Base-by-base conservation (phyloP, 2,329 filamentous ascomycete genomes). In the Dactylella cylindrospora region DNA sequence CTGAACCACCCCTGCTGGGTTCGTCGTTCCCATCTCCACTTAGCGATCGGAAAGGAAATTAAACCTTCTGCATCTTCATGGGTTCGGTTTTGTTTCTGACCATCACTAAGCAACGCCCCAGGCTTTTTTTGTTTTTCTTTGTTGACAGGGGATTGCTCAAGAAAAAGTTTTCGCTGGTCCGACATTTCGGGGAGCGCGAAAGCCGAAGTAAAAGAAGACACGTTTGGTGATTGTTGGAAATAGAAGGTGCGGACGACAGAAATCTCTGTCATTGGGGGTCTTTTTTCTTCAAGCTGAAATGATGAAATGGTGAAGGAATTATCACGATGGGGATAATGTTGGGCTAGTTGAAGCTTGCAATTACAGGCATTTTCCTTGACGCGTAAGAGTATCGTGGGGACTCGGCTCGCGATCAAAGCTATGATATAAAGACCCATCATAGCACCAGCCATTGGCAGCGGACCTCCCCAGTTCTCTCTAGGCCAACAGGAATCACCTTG, bases 31-130 rank as follows among this genome's bases (percentile, higher is more conserved):
- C 46, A 51, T 60, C 54, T 51, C 45, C 54, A 52, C 55, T 49
- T 53, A 43, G 55, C 47, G 55, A 61, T 61, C 44, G 55, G n/a
- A n/a, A n/a, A 61, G 55, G 55, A 61, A 61, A 61, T 61, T 61
- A 61, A 61, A 61, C 47, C 47, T 61, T 43, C 41, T 39, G 20
- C 55, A 53, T n/a, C n/a, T n/a, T 61, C 55, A 61, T 51, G 52
- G 55, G 47, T 61, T 47, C 53, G 50, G 20, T 36, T 29, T 26
- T 32, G 28, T 38, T 19, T 19, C 15, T 38, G 33, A n/a, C n/a
- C n/a, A n/a, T n/a, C n/a, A n/a, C n/a, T n/a, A n/a, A n/a, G n/a
- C n/a, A 38, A 10, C n/a, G 10, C n/a, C 22, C 41, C 28, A 23
- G 22, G 25, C 40, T 50, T 38, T 38, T 15, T 49, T 49, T 12